Evolutionary conservation across 2,329 filamentous ascomycete genomes (phyloP), one percentile per base, ranked within the genome.

Genomic region (Cadophora sp.): DNA sequence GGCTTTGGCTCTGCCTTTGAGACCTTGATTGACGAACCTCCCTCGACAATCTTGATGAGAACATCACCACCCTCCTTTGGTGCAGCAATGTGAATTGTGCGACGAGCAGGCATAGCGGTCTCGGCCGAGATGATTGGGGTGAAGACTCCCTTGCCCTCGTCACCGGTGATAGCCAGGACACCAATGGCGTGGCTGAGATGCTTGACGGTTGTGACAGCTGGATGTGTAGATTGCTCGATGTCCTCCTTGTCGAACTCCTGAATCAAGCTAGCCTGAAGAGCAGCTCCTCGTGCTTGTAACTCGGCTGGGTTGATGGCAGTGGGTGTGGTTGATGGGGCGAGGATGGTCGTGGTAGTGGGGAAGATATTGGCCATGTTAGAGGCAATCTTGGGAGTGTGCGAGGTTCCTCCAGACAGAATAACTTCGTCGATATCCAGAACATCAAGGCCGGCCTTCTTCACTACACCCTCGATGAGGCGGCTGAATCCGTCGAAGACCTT

Each of bases 211-310:
- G 95, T 97, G 71, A 99, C 94, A 78, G 94, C 93, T 62, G 96
- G 91, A 84, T 99, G 95, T 58, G 94, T 97, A 70, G 93, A 97
- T 85, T 97, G 94, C 79, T 96, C 92, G 74, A 99, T 96, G 78
- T 98, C 95, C 72, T 93, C 90, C 73, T 89, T 86, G 75, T 99
- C 96, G 80, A 97, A 99, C 80, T 97, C 95, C 80, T 94, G 90
- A 79, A 99, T 93, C 71, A 99, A 84, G 68, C 91, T 96, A 45
- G 96, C 96, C 82, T 99, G 96, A 75, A 99, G 93, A 39, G 96
- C 95, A 68, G 96, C 96, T 77, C 96, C 96, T 71, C 96, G 90
- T 70, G 92, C 91, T 75, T 91, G 85, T 65, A 97, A 86, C 83
- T 98, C 95, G 3, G 93, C 96, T 71, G 96, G 96, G 87, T 98